A percentile compares a stretch with the other conserved stretches of the same genome.
Evolutionary conservation across 2,329 filamentous ascomycete genomes (phyloP).

Genomic region (Drechslerella dactyloides): DNA sequence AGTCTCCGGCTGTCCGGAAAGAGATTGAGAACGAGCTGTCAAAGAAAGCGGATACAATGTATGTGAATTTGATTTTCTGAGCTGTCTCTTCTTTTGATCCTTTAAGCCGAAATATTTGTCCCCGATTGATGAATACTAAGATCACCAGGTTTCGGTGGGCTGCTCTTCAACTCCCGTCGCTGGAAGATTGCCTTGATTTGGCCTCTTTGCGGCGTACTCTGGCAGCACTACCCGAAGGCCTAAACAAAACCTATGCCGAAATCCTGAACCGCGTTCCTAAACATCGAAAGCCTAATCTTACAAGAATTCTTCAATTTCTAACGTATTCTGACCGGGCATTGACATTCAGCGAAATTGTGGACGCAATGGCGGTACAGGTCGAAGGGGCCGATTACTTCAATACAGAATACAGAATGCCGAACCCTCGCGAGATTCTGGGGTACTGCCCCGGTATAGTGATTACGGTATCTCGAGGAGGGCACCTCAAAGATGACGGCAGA

Average conservation of each 20-base stretch:
- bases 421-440: slow-evolving; percentile 53
- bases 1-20: slow-evolving; percentile 47
- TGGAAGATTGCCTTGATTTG: slow-evolving; percentile 52
- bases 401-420: slow-evolving; percentile 53
- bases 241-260: slow-evolving; percentile 54
- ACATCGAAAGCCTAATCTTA: slow-evolving; percentile 49
- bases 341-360: slow-evolving; percentile 55
- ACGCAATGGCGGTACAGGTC: slow-evolving; percentile 55
- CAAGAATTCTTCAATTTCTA: slow-evolving; percentile 55
- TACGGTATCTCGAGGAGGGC: slow-evolving; percentile 10
- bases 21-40: slow-evolving; percentile 23
- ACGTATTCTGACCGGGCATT: slow-evolving; percentile 55
- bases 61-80: too few relatives aligned
- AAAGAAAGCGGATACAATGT: too few relatives aligned
- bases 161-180: slow-evolving; percentile 55
- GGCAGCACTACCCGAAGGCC: slow-evolving; percentile 45
- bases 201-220: slow-evolving; percentile 44
- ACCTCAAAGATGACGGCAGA: not conserved
- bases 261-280: slow-evolving; percentile 54
- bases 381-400: slow-evolving; percentile 53
- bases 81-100: too few relatives aligned
- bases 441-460: slow-evolving; percentile 55
- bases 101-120: slow-evolving; percentile 2
- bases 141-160: slow-evolving; percentile 55
- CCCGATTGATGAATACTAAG: slow-evolving; percentile 3